Base-by-base conservation (phyloP, 2,329 filamentous ascomycete genomes). In the Trichoderma sp. region DNA sequence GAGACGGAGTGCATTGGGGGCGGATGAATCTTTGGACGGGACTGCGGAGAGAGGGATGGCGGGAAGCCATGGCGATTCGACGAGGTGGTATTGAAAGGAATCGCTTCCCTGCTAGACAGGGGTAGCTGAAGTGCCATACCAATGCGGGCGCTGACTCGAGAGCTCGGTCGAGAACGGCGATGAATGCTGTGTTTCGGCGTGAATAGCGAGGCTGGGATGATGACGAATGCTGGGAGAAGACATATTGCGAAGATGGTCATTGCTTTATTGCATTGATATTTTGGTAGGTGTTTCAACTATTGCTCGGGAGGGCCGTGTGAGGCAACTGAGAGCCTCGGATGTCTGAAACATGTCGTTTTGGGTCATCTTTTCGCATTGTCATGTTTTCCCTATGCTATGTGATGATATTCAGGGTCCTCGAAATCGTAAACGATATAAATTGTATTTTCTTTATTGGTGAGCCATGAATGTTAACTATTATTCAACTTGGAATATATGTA, bases 41-140 rank as follows among this genome's bases (percentile, higher is more conserved):
- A 18, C 21, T 56, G 51, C 30, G 47, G 51, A 43, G 39, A 43
- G 11, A 32, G 39, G 18, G 62, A 36, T 14, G 34, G 34, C 65
- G 18, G 34, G n/a, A 43, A 28, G n/a, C 15, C n/a, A 56, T 39
- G n/a, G 51, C 14, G 26, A 39, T 56, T 36, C 34, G 34, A 21
- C 9, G 65, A 28, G 64, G 65, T 58, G 26, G 65, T 21, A 68
- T 58, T 57, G 65, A 43, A 58, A 68, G 65, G 65, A 68, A 58
- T 60, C 32, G 11, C 9, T 68, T 58, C 65, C 65, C 26, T 68
- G 53, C 5, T 47, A 24, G 65, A 68, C 65, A 68, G 65, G 65
- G 65, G 53, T 57, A 8, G 53, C 18, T 28, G 47, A 15, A 30
- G 34, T 21, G 53, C 26, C 56, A 14, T 47, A 30, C 32, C 56